Base-by-base conservation (phyloP, 129 eudicot species). In the Artemisia annua region DNA sequence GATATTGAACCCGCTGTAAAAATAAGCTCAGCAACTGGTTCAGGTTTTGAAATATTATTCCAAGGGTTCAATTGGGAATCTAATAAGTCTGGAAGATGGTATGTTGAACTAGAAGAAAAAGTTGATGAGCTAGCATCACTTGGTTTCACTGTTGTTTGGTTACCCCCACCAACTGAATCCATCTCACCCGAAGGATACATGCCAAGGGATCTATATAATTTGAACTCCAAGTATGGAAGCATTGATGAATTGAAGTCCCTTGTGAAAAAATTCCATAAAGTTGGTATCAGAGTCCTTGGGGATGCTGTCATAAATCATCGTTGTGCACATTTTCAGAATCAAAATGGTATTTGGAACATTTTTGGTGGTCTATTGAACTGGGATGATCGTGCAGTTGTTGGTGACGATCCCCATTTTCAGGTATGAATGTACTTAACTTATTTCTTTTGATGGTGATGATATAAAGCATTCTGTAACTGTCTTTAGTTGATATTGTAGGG, bases 1-100 rank as follows among this genome's bases (percentile, higher is more conserved):
- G 86, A 75, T 50, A 14, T 50, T 48, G 77, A 79, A 66, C 78
- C 85, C 11, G 71, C 85, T 8, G 43, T 32, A 5, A 32, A 32
- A 35, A 80, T 86, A 78, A 66, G 69, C 44, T 90, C 99, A 39
- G 99, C 97, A 32, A 88, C 97, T 53, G 97, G 97, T 55, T 71
- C 99, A 1, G 99, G 97, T 44, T 86, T 70, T 77, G 99, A 95
- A 63, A 83, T 95, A 72, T 13, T 90, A 22, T 86, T 94, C 68
- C 99, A 95, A 65, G 99, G 97, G 35, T 95, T 95, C 74, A 95
- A 95, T 22, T 95, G 99, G 99, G 99, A 95, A 71, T 95, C 99
- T 43, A 88, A 95, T 50, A 95, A 88, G 66, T 83, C 94, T 60
- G 97, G 96, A 76, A 86, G 78, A 78, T 95, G 99, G 97, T 95